Percentiles rank a stretch among this genome's conserved stretches.
Evolutionary conservation across 352 stramenopile genomes (phyloP).

Genomic region (Pythium aphanidermatum): DNA sequence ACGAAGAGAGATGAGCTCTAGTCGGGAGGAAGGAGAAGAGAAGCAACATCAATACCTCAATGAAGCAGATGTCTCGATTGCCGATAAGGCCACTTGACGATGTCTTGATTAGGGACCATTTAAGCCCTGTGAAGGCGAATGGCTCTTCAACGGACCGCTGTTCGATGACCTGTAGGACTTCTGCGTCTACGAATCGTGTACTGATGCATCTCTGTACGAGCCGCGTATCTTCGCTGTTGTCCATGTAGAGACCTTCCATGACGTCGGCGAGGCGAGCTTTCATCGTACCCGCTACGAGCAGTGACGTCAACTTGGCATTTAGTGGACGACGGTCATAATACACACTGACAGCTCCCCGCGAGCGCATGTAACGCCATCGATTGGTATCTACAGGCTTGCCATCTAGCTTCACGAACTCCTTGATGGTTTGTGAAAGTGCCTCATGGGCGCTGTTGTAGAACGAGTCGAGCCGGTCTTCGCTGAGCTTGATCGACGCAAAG

Average conservation of each 20-base stretch:
- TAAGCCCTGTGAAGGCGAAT: conserved; percentile 17
- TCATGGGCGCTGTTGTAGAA: conserved; percentile 31
- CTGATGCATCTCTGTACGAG: conserved; percentile 14
- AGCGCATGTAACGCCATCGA: conserved; percentile 34
- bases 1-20: not conserved
- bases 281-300: conserved; percentile 18
- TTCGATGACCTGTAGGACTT: conserved; percentile 18
- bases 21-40: not conserved
- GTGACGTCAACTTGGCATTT: not conserved
- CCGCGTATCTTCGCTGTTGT: conserved; percentile 15
- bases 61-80: conserved; percentile 15
- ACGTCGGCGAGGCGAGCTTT: conserved; percentile 7
- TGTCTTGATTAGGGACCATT: conserved; percentile 13
- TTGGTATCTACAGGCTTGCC: conserved; percentile 17
- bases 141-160: conserved; percentile 3
- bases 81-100: conserved; percentile 12
- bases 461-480: conserved; percentile 23
- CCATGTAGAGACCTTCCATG: conserved; percentile 19
- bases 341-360: conserved; percentile 22
- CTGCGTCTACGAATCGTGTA: conserved; percentile 8
- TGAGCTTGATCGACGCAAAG: conserved; percentile 8
- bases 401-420: conserved; percentile 21
- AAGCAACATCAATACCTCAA: conserved; percentile 7
- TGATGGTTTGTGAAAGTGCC: conserved; percentile 28
- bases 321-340: conserved; percentile 24